Base-by-base conservation (phyloP, 495 filamentous ascomycete genomes). In the Patellaria atrata region DNA sequence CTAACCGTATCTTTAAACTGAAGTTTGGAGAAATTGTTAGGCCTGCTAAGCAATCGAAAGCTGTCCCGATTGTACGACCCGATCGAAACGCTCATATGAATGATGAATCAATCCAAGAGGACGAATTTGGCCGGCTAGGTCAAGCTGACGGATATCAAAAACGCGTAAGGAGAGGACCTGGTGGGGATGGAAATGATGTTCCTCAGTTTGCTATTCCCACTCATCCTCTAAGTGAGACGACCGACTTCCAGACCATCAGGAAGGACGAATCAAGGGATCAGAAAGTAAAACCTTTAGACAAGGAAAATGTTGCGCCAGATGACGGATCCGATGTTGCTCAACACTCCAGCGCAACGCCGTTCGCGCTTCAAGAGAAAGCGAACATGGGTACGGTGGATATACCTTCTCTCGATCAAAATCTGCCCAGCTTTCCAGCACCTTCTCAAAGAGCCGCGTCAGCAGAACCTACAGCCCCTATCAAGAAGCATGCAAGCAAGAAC, bases 11-110 rank as follows among this genome's bases (percentile, higher is more conserved):
- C 58, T 22, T 84, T 44, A 71, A 81, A 33, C 48, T 82, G 13
- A 40, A 38, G 10, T 46, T 39, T 17, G 61, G 57, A 17, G 73
- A 84, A 11, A 59, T 71, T 27, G 56, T 66, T 14, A 74, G 77
- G 48, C 62, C 77, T 10, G 35, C 56, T 2, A 81, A 79, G 59
- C 69, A 71, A 34, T 79, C 77, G 3, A 94, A 83, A 55, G 81
- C 81, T 18, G 67, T 93, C 38, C 82, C 84, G 2, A 89, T 93
- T 33, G 58, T 86, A 10, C 65, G 64, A 12, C 82, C 85, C 8
- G 66, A 76, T 38, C 13, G 23, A 32, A 6, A 48, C 18, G 14
- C 41, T 59, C 16, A 35, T 14, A 35, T 27, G 12, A 43, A 48
- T 19, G 52, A 45, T 4, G 57, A 56, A 3, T 41, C 59, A 22